Conservation (phyloP, 371 early-diverging fungal species). For the Encephalitozoon hellem region DNA sequence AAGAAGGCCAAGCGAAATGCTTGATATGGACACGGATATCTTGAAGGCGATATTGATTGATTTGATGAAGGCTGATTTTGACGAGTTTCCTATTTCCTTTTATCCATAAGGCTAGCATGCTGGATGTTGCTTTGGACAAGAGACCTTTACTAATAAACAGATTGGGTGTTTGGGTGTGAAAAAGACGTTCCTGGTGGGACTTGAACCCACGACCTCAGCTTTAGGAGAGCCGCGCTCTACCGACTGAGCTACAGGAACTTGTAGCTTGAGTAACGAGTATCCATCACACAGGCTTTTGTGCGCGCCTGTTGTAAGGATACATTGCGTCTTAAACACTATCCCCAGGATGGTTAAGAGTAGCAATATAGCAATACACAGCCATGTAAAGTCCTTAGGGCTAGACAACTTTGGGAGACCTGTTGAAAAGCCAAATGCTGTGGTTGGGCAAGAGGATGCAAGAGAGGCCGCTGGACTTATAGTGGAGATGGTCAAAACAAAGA, state of each 20-base stretch:
- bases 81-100: neutral
- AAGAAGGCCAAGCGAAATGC: neutral
- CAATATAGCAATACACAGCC: slow-evolving; percentile 39
- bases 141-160: neutral
- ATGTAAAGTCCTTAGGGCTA: slow-evolving; percentile 44
- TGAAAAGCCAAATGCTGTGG: slow-evolving; percentile 3
- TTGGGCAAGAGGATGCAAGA: slow-evolving; percentile 40
- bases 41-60: neutral
- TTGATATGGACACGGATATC: neutral
- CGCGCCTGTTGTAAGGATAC: neutral
- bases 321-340: neutral
- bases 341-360: slow-evolving; percentile 7
- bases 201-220: slow-evolving; percentile 48
- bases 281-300: neutral
- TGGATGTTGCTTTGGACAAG: neutral
- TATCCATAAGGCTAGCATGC: neutral
- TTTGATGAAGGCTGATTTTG: neutral
- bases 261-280: neutral
- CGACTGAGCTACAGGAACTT: slow-evolving; percentile 40
- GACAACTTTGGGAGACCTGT: slow-evolving; percentile 8
- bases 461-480: slow-evolving; percentile 39
- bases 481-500: slow-evolving; percentile 45
- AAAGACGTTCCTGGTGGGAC: slow-evolving; percentile 40
- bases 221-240: slow-evolving; percentile 49
- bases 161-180: neutral